These are phyloP conservation scores for Aspergillus sp. DNA, from an alignment of 2,329 filamentous ascomycete species.

Conservation along the genomic window DNA sequence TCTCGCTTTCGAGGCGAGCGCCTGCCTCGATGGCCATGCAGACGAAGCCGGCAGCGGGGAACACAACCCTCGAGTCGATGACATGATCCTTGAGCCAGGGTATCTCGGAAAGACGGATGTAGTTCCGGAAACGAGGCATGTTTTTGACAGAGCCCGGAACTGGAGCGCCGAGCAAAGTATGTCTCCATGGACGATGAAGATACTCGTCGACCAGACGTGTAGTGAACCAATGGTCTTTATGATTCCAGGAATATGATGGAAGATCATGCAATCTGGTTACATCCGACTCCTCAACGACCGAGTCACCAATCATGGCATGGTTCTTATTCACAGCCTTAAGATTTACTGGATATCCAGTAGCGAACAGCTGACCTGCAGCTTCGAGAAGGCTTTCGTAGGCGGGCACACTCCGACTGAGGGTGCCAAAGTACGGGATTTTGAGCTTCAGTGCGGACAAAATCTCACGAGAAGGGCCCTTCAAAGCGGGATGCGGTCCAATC, in stretches of 20 bases:
- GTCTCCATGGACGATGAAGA: neutral
- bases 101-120: slow-evolving; percentile 1
- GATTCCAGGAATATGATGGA: slow-evolving; percentile 1
- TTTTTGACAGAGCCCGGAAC: neutral
- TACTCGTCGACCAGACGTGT: neutral
- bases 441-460: neutral
- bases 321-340: neutral
- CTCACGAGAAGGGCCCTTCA: slow-evolving; percentile 18
- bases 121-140: neutral
- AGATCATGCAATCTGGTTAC: neutral
- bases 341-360: neutral
- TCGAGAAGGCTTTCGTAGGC: neutral
- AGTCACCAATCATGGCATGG: neutral
- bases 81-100: slow-evolving; percentile 6
- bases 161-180: neutral
- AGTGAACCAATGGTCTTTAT: neutral
- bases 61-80: slow-evolving; percentile 3
- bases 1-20: neutral
- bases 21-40: slow-evolving; percentile 4
- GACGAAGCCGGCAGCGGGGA: slow-evolving; percentile 1
- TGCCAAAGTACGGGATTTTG: neutral
- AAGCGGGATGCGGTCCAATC: slow-evolving; percentile 18
- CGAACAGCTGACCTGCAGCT: neutral
- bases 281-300: neutral
- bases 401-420: neutral